A percentile compares a stretch with the other conserved stretches of the same genome.
Conservation (phyloP, 2,329 filamentous ascomycete genomes). For the Aspergillus quadricinctus region DNA sequence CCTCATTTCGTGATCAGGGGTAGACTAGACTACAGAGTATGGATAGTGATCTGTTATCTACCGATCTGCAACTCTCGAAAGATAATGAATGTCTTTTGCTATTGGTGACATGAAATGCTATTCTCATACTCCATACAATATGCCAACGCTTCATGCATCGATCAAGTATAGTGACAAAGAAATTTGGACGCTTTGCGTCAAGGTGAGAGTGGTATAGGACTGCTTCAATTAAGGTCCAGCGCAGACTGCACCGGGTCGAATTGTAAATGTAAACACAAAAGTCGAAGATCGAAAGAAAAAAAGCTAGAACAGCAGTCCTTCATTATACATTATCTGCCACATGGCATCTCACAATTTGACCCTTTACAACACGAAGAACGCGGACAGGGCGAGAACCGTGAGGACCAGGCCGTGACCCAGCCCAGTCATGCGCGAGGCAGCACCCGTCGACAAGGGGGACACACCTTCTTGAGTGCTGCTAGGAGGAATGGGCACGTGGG, state of each 20-base stretch:
- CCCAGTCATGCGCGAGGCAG: constrained; percentile 9
- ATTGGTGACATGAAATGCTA: background rate
- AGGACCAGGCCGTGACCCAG: constrained; percentile 9
- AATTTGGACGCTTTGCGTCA: background rate
- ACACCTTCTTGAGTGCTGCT: constrained; percentile 12
- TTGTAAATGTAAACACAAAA: background rate
- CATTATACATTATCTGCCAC: background rate
- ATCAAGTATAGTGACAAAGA: background rate
- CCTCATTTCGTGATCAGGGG: background rate
- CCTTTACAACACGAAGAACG: constrained; percentile 12
- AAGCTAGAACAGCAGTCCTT: background rate
- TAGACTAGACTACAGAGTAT: too few relatives aligned
- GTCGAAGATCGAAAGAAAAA: background rate
- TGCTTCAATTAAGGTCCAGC: background rate
- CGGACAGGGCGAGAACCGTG: constrained; percentile 7
- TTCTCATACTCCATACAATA: background rate
- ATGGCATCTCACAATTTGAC: background rate
- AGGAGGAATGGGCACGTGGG: constrained; percentile 8
- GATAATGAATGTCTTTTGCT: background rate
- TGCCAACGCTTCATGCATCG: background rate
- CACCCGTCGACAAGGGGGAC: constrained; percentile 19
- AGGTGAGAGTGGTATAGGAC: background rate
- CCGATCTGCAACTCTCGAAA: too few relatives aligned
- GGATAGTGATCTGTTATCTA: too few relatives aligned
- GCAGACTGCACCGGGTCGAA: background rate